Base-by-base conservation (phyloP, 2,329 filamentous ascomycete species). In the Sclerotinia spermophila region DNA sequence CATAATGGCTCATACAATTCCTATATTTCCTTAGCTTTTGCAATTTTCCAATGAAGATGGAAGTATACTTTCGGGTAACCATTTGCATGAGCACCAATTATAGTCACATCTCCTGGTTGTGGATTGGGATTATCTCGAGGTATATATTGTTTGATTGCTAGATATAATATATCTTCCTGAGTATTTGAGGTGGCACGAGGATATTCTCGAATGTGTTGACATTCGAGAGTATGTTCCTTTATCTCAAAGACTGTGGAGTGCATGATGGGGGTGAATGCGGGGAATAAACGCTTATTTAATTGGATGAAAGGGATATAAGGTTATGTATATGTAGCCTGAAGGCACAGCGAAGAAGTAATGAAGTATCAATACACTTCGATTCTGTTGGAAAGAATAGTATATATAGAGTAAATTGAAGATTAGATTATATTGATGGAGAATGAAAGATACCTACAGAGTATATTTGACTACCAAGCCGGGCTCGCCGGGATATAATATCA, bases 1-100 rank as follows among this genome's bases (percentile, higher is more conserved):
- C 94, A 97, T 0, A 97, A 83, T 0, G 94, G 92, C 77, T 97
- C 94, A 77, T 97, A 97, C 1, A 97, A 82, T 83, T 97, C 94
- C 91, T 93, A 67, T 4, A n/a, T n/a, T n/a, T 33, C 10, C 35
- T 70, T 48, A 13, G 51, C 33, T 53, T 15, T 17, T n/a, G 6
- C 38, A 13, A 38, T 45, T 35, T 19, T 55, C 33, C 51, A 30
- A 40, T 58, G 19, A 27, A 55, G 15, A 42, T 11, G 51, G 10
- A 56, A 33, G 13, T 76, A 68, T 80, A 92, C 92, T 86, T 97
- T 98, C 17, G 93, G 92, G 75, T 97, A 97, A 17, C 91, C 95
- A 82, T 97, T 97, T 65, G 93, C 95, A 81, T 97, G 94, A 6
- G 91, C 90, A 17, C 87, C 93, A 69, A 98, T 89, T 71, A 98